These are phyloP conservation scores for Cryptococcus floricola DNA, from an alignment of 1,284 basidiomycete genomes.

Conservation along the genomic window DNA sequence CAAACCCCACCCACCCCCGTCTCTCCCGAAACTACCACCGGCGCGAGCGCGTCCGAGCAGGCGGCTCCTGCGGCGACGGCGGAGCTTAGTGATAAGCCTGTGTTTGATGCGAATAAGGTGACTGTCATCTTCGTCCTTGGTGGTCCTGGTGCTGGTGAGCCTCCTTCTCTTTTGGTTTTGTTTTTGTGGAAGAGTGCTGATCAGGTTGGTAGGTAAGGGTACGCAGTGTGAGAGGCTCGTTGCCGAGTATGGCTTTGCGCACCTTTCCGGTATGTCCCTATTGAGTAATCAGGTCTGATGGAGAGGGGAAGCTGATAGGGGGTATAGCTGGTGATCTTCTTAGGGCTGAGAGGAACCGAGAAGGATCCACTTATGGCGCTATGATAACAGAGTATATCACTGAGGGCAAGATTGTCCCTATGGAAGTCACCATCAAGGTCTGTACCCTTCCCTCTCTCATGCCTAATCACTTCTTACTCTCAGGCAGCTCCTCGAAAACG, in stretches of 20 bases:
- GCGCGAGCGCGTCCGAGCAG: slow-evolving; percentile 4
- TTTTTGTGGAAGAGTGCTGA: not conserved
- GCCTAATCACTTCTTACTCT: not conserved
- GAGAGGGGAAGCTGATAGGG: not conserved
- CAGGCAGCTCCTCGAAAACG: slow-evolving; percentile 73
- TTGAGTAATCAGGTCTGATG: not conserved
- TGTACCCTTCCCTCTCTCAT: slow-evolving; percentile 2
- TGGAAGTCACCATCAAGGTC: slow-evolving; percentile 88
- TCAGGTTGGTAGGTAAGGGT: slow-evolving; percentile 70
- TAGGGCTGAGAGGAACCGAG: slow-evolving; percentile 84
- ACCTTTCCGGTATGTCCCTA: slow-evolving; percentile 73
- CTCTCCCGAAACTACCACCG: slow-evolving; percentile 1
- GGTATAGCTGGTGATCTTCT: slow-evolving; percentile 86
- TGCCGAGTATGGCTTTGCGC: slow-evolving; percentile 83
- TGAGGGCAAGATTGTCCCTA: slow-evolving; percentile 93
- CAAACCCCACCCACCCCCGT: slow-evolving; percentile 10
- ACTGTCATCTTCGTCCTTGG: slow-evolving; percentile 94
- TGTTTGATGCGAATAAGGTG: slow-evolving; percentile 71
- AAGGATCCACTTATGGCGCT: slow-evolving; percentile 77
- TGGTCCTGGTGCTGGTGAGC: slow-evolving; percentile 85
- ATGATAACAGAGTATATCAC: slow-evolving; percentile 86
- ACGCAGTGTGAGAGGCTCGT: slow-evolving; percentile 90
- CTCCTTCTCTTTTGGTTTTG: not conserved
- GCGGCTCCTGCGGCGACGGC: slow-evolving; percentile 1
- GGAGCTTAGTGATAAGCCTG: slow-evolving; percentile 39